Evolutionary conservation across 1,284 basidiomycete species (phyloP).

Genomic region (Ceratobasidium sp.): DNA sequence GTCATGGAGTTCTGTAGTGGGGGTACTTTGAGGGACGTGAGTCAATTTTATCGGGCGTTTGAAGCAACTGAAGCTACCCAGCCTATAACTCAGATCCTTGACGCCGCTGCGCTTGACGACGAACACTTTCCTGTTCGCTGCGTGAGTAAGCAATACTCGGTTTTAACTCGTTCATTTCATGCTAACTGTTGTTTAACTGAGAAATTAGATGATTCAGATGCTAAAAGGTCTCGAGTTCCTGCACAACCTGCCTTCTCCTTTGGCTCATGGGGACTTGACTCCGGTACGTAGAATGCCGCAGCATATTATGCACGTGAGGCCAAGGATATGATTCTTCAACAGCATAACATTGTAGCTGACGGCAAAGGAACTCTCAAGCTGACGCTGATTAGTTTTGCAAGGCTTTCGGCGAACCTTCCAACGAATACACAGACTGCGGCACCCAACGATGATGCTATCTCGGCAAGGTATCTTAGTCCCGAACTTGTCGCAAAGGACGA

Average conservation of each 20-base stretch:
- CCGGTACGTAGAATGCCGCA: background rate
- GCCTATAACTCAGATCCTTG: too few relatives aligned
- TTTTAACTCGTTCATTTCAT: too few relatives aligned
- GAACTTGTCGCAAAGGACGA: slow-evolving; percentile 14
- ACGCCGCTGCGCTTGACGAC: background rate
- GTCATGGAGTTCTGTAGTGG: slow-evolving; percentile 20
- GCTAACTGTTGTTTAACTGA: background rate
- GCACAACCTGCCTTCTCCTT: slow-evolving; percentile 12
- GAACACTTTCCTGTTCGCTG: slow-evolving; percentile 4
- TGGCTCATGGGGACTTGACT: slow-evolving; percentile 19
- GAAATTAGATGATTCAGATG: slow-evolving; percentile 5
- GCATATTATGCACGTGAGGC: too few relatives aligned
- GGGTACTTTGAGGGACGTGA: slow-evolving; percentile 13
- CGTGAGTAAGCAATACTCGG: background rate
- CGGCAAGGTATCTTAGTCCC: slow-evolving; percentile 26
- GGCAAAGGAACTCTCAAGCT: slow-evolving; percentile 1
- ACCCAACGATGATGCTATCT: slow-evolving; percentile 12
- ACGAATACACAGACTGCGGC: background rate
- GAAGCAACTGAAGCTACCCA: too few relatives aligned
- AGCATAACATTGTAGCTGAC: slow-evolving; percentile 20
- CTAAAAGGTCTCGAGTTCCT: background rate
- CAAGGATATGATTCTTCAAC: background rate
- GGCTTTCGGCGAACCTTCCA: background rate
- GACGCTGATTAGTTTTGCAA: slow-evolving; percentile 21
- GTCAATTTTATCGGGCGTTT: background rate